Evolutionary conservation across 2,329 filamentous ascomycete genomes (phyloP), one percentile per base, ranked within the genome.

Genomic region (Tolypocladium inflatum): DNA sequence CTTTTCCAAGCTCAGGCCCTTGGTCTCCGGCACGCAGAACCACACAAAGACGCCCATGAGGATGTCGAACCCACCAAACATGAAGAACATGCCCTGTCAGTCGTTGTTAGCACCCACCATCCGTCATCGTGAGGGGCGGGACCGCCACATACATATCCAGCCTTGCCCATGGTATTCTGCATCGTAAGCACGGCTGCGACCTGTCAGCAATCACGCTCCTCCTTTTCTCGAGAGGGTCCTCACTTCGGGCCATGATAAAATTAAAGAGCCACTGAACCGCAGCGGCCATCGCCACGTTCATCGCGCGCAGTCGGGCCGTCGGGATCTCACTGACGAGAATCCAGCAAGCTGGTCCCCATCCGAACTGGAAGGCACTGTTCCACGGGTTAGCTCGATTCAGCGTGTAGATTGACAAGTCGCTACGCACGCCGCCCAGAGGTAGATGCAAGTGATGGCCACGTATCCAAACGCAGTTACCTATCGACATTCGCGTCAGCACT

Each of bases 191-290:
- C 85, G 39, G 84, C 71, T 73, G 45, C 45, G 41, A n/a, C 48
- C 33, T 8, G 30, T 52, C 48, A 23, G 26, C 35, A 35, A 30
- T 56, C 38, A 58, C 50, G 11, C 51, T 57, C 30, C 60, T 54
- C 4, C 42, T 38, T 3, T 50, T 17, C 6, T 23, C 8, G 26
- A 5, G 2, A 42, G 30, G 33, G 30, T 33, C 65, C 69, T 64
- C 62, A 71, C 69, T 84, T 58, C 84, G 75, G 2, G 87, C 86
- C 58, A 90, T 84, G 11, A 89, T 81, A 60, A 90, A 88, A 67
- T 90, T 90, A 71, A 90, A 89, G 5, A 90, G 70, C 86, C 86
- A 89, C 65, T 90, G 86, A 0, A 84, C 88, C 1, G 83, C 84
- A 0, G 87, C 86, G 0, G 80, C 86, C 53, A 90, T 76, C 2